phyloP scores from a whole-genome alignment of 78 protist genomes.

The Dictyostelium discoideum region DNA sequence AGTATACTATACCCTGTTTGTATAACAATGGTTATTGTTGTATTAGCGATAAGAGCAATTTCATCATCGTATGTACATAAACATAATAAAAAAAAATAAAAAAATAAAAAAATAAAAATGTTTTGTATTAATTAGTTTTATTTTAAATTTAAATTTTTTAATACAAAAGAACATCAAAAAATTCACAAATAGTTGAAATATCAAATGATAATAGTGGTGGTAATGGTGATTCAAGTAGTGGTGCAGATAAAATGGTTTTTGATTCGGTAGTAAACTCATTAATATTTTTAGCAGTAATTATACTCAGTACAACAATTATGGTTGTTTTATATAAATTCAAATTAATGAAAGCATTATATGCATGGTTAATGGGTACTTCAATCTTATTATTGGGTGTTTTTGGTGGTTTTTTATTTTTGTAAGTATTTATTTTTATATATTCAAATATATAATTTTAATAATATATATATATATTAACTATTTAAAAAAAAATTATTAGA shows the following conservation, averaged over 20 bases:
- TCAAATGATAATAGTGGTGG: neutral
- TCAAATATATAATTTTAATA: no score
- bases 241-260: conserved; percentile 25
- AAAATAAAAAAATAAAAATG: neutral
- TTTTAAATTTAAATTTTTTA: neutral
- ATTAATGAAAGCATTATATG: conserved; percentile 79
- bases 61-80: neutral
- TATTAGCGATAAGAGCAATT: conserved; percentile 31
- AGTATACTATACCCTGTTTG: conserved; percentile 57
- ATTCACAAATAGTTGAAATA: neutral
- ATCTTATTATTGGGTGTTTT: conserved; percentile 74
- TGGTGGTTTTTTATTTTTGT: conserved; percentile 82
- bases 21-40: conserved; percentile 65
- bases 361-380: conserved; percentile 82
- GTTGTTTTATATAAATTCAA: conserved; percentile 76
- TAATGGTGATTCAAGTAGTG: neutral
- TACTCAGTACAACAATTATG: conserved; percentile 78
- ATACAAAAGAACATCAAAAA: neutral
- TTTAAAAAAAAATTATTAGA: neutral
- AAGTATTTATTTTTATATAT: neutral
- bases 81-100: neutral
- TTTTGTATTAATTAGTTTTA: no score
- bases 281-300: conserved; percentile 52
- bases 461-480: no score
- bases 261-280: conserved; percentile 63